phyloP scores from a whole-genome alignment of 768 basidiomycete species.

The Collybiopsis confluens region DNA sequence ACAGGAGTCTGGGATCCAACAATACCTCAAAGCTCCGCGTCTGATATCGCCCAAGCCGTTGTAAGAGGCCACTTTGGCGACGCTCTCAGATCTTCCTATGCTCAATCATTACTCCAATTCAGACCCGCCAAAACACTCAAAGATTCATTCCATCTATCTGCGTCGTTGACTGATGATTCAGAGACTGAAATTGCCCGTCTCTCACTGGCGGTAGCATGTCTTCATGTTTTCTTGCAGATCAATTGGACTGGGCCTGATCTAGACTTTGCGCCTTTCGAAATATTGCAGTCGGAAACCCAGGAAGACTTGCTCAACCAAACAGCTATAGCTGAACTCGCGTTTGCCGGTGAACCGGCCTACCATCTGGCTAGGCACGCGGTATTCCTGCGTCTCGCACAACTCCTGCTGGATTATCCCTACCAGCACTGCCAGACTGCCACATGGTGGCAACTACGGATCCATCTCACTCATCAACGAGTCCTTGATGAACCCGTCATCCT shows the following conservation, averaged over 20 bases:
- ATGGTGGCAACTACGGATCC: conserved; percentile 85
- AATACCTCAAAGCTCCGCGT: conserved; percentile 16
- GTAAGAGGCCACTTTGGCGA: conserved; percentile 56
- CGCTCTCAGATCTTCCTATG: conserved; percentile 43
- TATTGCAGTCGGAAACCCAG: conserved; percentile 16
- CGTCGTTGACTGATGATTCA: conserved; percentile 21
- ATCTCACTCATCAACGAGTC: conserved; percentile 70
- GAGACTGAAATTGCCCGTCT: conserved; percentile 57
- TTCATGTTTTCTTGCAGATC: conserved; percentile 86
- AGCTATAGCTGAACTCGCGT: conserved; percentile 73
- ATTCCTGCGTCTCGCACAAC: conserved; percentile 72
- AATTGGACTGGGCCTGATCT: conserved; percentile 98
- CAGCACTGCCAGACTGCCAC: conserved; percentile 43
- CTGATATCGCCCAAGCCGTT: conserved; percentile 48
- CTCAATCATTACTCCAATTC: conserved; percentile 34
- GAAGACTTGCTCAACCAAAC: conserved; percentile 56
- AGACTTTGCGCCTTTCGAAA: conserved; percentile 45
- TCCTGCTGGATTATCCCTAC: conserved; percentile 56
- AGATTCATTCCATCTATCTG: conserved; percentile 29
- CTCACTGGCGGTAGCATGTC: conserved; percentile 67
- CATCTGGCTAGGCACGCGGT: conserved; percentile 71
- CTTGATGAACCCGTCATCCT: conserved; percentile 80
- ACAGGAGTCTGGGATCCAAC: conserved; percentile 37
- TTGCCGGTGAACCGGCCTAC: conserved; percentile 92
- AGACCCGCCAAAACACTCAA: conserved; percentile 28